Evolutionary conservation across 139 green algal genomes (phyloP).

Genomic region (Haematococcus sp.): DNA sequence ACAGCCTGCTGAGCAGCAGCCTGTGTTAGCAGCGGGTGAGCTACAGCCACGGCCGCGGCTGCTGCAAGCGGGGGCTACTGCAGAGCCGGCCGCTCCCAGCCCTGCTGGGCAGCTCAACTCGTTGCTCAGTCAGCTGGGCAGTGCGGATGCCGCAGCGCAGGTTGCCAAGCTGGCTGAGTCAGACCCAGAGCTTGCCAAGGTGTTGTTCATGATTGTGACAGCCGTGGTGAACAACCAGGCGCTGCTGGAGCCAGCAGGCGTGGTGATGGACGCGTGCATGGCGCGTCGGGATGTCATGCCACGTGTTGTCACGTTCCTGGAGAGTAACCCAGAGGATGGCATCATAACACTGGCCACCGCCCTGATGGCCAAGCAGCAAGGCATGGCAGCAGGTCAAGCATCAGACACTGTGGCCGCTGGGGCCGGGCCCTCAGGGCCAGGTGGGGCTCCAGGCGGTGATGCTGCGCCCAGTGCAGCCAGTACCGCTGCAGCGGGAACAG

Average conservation of each 20-base stretch:
- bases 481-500: not conserved
- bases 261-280: slow-evolving; percentile 7
- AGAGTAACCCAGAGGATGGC: not conserved
- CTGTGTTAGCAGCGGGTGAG: too few relatives aligned
- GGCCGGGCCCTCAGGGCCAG: too few relatives aligned
- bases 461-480: not conserved
- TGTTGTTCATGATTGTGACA: slow-evolving; percentile 2
- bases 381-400: slow-evolving; percentile 1
- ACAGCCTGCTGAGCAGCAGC: slow-evolving; percentile 1
- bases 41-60: too few relatives aligned
- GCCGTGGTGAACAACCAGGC: not conserved
- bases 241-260: not conserved
- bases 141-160: not conserved
- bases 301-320: slow-evolving; percentile 4
- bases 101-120: not conserved
- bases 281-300: not conserved
- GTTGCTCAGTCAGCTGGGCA: not conserved
- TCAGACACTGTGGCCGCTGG: not conserved
- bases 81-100: not conserved
- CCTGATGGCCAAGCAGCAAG: not conserved
- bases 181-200: not conserved
- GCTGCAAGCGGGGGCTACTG: not conserved
- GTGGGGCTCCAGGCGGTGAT: not conserved
- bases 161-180: not conserved
- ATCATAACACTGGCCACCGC: not conserved